These are phyloP conservation scores for Panicum virgatum DNA, from an alignment of 202 grass and related monocot genomes.

Conservation along the genomic window DNA sequence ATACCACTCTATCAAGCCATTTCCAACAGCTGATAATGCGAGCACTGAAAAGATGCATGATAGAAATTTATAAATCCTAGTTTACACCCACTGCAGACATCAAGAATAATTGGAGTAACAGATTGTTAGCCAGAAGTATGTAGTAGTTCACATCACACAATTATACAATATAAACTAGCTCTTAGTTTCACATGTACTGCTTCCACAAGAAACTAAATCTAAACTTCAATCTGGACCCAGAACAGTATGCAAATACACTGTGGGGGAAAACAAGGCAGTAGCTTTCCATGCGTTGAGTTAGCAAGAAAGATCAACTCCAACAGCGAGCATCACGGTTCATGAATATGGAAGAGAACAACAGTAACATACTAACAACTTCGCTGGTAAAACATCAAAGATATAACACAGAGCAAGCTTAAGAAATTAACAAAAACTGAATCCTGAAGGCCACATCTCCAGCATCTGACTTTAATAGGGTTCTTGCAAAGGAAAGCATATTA, in stretches of 20 bases:
- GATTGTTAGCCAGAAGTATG: neutral
- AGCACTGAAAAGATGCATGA: neutral
- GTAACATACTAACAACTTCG: neutral
- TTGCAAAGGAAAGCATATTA: neutral
- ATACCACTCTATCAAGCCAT: slow-evolving; percentile 15
- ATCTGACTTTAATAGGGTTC: no score
- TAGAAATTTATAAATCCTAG: neutral
- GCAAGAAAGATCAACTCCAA: neutral
- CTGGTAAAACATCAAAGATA: neutral
- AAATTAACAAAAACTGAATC: neutral
- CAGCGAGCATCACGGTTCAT: neutral
- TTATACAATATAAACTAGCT: neutral
- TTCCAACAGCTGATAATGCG: slow-evolving; percentile 12
- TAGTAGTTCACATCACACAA: neutral
- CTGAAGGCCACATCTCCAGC: neutral
- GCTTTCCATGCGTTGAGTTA: neutral
- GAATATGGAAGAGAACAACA: neutral
- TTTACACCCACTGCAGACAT: neutral
- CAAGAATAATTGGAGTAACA: neutral
- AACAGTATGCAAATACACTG: neutral
- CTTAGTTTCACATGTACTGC: neutral
- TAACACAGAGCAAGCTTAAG: neutral
- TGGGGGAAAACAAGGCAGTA: no score
- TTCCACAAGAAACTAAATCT: neutral
- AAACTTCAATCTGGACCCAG: neutral